These are phyloP conservation scores for Aspergillus brunneoviolaceus DNA, from an alignment of 2,329 filamentous ascomycete genomes.

Conservation along the genomic window DNA sequence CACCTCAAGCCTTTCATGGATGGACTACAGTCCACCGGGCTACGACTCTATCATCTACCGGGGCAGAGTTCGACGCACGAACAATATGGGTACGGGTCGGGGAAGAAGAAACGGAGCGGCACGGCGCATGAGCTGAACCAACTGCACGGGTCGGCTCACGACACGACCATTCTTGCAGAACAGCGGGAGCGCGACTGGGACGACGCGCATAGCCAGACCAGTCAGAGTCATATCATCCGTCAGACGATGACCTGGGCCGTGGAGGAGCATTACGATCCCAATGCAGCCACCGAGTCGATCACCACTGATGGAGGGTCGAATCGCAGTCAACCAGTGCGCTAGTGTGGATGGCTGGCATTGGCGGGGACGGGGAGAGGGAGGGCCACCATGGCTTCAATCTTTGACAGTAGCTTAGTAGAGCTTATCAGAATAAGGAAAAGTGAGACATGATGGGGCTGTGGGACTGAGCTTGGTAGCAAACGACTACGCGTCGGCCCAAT, in stretches of 20 bases:
- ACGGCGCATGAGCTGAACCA: slow-evolving; percentile 1
- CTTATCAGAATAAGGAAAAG: too few species aligned
- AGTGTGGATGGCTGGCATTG: too few species aligned
- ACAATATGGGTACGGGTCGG: not conserved
- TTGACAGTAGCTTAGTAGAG: too few species aligned
- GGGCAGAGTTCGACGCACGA: not conserved
- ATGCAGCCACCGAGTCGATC: not conserved
- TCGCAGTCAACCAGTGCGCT: not conserved
- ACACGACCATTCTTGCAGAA: not conserved
- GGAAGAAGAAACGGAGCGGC: not conserved
- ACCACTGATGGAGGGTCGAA: not conserved
- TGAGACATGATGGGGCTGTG: too few species aligned
- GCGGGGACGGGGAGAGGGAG: too few species aligned
- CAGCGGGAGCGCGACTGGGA: not conserved
- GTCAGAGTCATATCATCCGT: slow-evolving; percentile 2
- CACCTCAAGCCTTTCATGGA: slow-evolving; percentile 6
- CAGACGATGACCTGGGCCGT: not conserved
- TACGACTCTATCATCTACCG: not conserved
- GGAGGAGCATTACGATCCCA: slow-evolving; percentile 2
- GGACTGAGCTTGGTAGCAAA: too few species aligned
- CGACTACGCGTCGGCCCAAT: too few species aligned
- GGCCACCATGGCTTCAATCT: too few species aligned
- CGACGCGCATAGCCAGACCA: not conserved
- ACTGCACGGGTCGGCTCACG: not conserved
- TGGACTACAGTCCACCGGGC: slow-evolving; percentile 2